Evolutionary conservation across 1,139 yeast genomes (phyloP).

Genomic region (Sugiyamaella grinbergsii): DNA sequence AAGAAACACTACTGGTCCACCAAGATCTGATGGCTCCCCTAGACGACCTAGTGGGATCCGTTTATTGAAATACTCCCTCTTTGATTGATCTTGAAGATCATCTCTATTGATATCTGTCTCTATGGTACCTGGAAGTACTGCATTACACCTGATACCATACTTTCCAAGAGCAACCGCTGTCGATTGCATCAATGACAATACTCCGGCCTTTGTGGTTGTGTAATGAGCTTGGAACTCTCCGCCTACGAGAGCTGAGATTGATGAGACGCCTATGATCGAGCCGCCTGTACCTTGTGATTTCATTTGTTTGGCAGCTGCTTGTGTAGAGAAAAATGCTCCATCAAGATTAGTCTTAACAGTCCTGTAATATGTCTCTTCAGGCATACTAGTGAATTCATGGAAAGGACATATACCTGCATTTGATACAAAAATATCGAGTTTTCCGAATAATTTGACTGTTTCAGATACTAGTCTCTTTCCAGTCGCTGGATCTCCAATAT

Average conservation of each 20-base stretch:
- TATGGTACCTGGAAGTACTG: conserved; percentile 51
- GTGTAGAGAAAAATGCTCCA: conserved; percentile 50
- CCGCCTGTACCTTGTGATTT: conserved; percentile 52
- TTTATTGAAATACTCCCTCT: conserved; percentile 39
- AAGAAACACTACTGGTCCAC: conserved; percentile 52
- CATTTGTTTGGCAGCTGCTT: conserved; percentile 52
- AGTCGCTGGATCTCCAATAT: conserved; percentile 47
- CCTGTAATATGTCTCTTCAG: conserved; percentile 45
- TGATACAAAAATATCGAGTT: conserved; percentile 48
- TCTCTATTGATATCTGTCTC: conserved; percentile 48
- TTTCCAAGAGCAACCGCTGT: conserved; percentile 50
- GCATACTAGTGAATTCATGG: conserved; percentile 45
- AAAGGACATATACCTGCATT: conserved; percentile 52
- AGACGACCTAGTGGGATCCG: conserved; percentile 52
- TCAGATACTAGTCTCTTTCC: conserved; percentile 42
- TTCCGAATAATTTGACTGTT: conserved; percentile 47
- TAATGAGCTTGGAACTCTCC: conserved; percentile 46
- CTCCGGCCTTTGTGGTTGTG: conserved; percentile 54
- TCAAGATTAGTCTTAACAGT: conserved; percentile 47
- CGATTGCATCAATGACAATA: conserved; percentile 49
- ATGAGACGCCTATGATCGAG: conserved; percentile 45
- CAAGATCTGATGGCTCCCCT: conserved; percentile 50
- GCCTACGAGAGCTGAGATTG: conserved; percentile 44
- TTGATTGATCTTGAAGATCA: conserved; percentile 46
- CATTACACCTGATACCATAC: conserved; percentile 40